Conservation (phyloP, 1,284 basidiomycete genomes). For the Hortiboletus rubellus region DNA sequence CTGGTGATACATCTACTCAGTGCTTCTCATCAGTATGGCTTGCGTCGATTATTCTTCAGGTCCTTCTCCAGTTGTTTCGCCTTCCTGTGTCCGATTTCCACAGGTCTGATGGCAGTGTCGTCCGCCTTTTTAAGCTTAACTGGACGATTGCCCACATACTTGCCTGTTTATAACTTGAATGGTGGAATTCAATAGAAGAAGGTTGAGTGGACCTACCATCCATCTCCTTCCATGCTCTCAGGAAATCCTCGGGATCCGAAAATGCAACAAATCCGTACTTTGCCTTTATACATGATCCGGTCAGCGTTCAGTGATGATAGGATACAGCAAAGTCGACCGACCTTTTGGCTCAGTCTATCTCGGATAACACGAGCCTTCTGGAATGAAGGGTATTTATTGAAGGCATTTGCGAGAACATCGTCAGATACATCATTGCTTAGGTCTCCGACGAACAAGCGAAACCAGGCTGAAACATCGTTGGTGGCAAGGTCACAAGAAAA, state of each 20-base stretch:
- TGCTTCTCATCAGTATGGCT: slow-evolving; percentile 55
- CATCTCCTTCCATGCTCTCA: slow-evolving; percentile 99
- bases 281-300: slow-evolving; percentile 53
- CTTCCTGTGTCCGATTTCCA: slow-evolving; percentile 91
- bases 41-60: slow-evolving; percentile 77
- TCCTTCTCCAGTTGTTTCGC: slow-evolving; percentile 80
- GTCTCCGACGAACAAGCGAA: slow-evolving; percentile 96
- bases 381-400: slow-evolving; percentile 91
- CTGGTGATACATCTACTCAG: slow-evolving; percentile 19
- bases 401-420: slow-evolving; percentile 89
- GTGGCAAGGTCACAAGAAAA: neutral
- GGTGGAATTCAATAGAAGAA: slow-evolving; percentile 2
- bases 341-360: slow-evolving; percentile 89
- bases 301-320: neutral
- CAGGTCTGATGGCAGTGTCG: slow-evolving; percentile 78
- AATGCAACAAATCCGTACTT: slow-evolving; percentile 98
- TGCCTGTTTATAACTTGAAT: slow-evolving; percentile 55
- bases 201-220: slow-evolving; percentile 64
- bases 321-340: slow-evolving; percentile 29
- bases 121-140: slow-evolving; percentile 91
- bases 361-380: slow-evolving; percentile 93
- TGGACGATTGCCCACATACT: slow-evolving; percentile 95
- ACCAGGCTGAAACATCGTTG: slow-evolving; percentile 72
- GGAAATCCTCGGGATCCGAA: slow-evolving; percentile 97
- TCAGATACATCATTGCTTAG: slow-evolving; percentile 98